Evolutionary conservation across 2,329 filamentous ascomycete genomes (phyloP).

Genomic region (Corynespora cassiicola): DNA sequence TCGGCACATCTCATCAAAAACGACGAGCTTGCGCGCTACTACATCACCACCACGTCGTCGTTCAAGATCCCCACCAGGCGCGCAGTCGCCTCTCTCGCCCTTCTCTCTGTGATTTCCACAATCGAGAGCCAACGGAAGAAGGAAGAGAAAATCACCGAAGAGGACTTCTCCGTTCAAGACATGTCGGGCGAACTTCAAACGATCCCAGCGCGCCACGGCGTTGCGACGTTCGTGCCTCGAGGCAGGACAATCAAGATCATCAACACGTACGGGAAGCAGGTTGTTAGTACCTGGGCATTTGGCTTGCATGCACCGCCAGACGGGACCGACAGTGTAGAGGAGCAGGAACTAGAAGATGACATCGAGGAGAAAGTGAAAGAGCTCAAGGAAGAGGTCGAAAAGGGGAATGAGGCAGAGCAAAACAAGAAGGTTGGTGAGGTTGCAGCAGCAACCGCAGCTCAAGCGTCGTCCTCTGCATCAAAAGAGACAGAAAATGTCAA

Average conservation of each 20-base stretch:
- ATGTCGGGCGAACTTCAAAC: slow-evolving; percentile 52
- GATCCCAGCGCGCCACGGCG: slow-evolving; percentile 57
- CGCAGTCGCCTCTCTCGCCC: slow-evolving; percentile 42
- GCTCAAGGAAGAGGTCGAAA: slow-evolving; percentile 27
- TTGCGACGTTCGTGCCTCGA: slow-evolving; percentile 57
- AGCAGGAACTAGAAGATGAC: slow-evolving; percentile 18
- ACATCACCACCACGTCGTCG: slow-evolving; percentile 34
- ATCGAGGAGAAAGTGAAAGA: slow-evolving; percentile 18
- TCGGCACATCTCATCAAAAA: slow-evolving; percentile 2
- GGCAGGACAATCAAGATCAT: slow-evolving; percentile 58
- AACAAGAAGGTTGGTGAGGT: slow-evolving; percentile 5
- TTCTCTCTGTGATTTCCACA: slow-evolving; percentile 39
- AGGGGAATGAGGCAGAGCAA: slow-evolving; percentile 26
- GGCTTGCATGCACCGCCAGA: slow-evolving; percentile 53
- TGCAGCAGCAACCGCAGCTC: too few relatives aligned
- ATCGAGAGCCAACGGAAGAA: slow-evolving; percentile 41
- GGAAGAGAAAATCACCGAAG: slow-evolving; percentile 12
- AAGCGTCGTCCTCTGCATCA: slow-evolving; percentile 9
- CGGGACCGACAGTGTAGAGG: slow-evolving; percentile 33
- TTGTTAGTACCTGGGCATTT: slow-evolving; percentile 59
- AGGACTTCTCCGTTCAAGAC: slow-evolving; percentile 26
- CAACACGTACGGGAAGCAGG: slow-evolving; percentile 58
- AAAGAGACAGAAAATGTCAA: slow-evolving; percentile 8
- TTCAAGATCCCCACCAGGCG: slow-evolving; percentile 35
- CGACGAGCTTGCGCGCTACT: slow-evolving; percentile 10